These are phyloP conservation scores for Candida khao-thaluensis DNA, from an alignment of 805 yeast species.

Conservation along the genomic window DNA sequence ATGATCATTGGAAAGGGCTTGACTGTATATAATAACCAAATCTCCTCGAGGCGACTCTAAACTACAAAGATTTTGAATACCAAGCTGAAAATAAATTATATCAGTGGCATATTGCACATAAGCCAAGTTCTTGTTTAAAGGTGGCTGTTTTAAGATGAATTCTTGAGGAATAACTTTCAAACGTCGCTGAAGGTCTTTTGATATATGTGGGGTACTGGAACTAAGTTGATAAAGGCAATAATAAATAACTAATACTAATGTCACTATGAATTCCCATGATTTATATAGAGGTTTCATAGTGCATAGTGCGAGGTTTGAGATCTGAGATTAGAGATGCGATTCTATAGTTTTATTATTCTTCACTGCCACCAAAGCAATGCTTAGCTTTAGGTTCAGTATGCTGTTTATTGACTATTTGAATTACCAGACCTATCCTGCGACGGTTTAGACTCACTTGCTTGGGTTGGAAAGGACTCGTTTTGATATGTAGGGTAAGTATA, in stretches of 20 bases:
- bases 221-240: constrained; percentile 20
- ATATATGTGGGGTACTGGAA: constrained; percentile 14
- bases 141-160: constrained; percentile 18
- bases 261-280: constrained; percentile 26
- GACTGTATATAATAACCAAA: constrained; percentile 43
- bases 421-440: no score
- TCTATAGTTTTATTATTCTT: no score
- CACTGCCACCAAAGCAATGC: no score
- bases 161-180: constrained; percentile 25
- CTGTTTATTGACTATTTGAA: no score
- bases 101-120: constrained; percentile 64
- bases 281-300: constrained; percentile 1
- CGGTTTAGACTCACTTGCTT: not conserved
- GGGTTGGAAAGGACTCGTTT: not conserved
- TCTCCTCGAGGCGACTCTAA: constrained; percentile 39
- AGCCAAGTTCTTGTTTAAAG: constrained; percentile 34
- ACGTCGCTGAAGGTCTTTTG: constrained; percentile 17
- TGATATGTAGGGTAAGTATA: not conserved
- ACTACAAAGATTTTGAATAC: constrained; percentile 43
- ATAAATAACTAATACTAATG: constrained; percentile 20
- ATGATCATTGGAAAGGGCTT: constrained; percentile 15
- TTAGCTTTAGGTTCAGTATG: not conserved
- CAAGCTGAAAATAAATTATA: constrained; percentile 49
- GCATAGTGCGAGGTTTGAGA: not conserved
- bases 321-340: no score